phyloP scores from a whole-genome alignment of 306 rosid species.

The Rosa persica region DNA sequence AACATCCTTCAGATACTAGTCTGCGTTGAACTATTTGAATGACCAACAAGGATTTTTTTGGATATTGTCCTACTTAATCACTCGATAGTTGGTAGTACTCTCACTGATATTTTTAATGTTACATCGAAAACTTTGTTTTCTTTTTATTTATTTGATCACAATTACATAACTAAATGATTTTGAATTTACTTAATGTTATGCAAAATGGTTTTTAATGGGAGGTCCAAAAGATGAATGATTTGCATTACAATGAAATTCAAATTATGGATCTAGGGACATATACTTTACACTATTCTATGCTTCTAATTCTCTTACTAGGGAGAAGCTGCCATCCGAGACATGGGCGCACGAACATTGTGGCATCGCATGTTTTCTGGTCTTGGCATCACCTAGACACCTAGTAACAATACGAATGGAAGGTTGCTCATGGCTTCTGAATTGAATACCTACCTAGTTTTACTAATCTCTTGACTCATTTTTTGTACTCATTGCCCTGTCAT shows the following conservation, averaged over 20 bases:
- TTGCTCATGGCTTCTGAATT: conserved; percentile 15
- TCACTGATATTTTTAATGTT: no score
- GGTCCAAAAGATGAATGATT: not conserved
- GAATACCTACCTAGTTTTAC: conserved; percentile 19
- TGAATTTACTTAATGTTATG: no score
- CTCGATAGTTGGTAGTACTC: no score
- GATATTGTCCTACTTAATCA: no score
- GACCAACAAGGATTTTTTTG: not conserved
- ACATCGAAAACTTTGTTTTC: no score
- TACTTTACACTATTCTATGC: not conserved
- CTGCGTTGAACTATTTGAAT: not conserved
- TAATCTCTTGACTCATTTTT: conserved; percentile 28
- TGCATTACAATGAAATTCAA: not conserved
- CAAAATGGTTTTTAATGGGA: not conserved
- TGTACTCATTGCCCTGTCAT: conserved; percentile 31
- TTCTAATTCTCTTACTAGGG: not conserved
- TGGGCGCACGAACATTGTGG: not conserved
- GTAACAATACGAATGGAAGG: not conserved
- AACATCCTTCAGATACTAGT: no score
- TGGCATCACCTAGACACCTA: not conserved
- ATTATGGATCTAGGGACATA: not conserved
- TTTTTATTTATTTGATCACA: no score
- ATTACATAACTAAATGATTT: no score
- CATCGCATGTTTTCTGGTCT: conserved; percentile 11
- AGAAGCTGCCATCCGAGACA: not conserved